A percentile compares a stretch with the other conserved stretches of the same genome.
Evolutionary conservation across 2,329 filamentous ascomycete species (phyloP).

Genomic region (Epichloe aotearoae): DNA sequence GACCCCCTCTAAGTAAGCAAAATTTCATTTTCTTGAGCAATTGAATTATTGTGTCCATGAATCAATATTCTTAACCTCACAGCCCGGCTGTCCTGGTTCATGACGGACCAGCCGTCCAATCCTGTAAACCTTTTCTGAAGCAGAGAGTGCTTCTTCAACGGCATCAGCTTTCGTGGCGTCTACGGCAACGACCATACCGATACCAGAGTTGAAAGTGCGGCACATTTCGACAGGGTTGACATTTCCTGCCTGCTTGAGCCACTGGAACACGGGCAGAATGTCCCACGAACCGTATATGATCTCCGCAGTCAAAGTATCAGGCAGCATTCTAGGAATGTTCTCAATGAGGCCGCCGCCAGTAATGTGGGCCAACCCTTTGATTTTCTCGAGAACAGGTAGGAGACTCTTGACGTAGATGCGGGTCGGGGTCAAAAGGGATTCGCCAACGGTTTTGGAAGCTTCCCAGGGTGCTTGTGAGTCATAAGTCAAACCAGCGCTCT

Average conservation of each 20-base stretch:
- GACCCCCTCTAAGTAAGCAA: neutral
- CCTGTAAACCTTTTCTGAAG: conserved; percentile 58
- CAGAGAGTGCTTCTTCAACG: conserved; percentile 46
- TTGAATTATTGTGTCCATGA: conserved; percentile 13
- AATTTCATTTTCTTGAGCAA: neutral
- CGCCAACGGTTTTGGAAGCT: conserved; percentile 47
- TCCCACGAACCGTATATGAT: conserved; percentile 68
- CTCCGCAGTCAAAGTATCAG: conserved; percentile 61
- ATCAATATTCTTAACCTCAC: conserved; percentile 21
- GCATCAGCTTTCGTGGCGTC: conserved; percentile 47
- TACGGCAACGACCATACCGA: conserved; percentile 89
- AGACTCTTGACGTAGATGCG: conserved; percentile 84
- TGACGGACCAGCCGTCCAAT: conserved; percentile 60
- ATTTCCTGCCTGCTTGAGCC: conserved; percentile 65
- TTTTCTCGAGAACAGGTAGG: conserved; percentile 50
- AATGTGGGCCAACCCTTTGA: conserved; percentile 95
- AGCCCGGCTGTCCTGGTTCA: conserved; percentile 23
- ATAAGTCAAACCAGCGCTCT: conserved; percentile 58
- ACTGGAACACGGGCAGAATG: conserved; percentile 68
- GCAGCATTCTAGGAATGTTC: conserved; percentile 91
- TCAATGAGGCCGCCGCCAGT: conserved; percentile 87
- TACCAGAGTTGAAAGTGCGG: conserved; percentile 83
- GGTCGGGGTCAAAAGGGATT: conserved; percentile 74
- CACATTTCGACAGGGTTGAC: conserved; percentile 71
- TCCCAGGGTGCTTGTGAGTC: conserved; percentile 67